These are phyloP conservation scores for Ustilago xerochloae DNA, from an alignment of 1,284 basidiomycete genomes.

Conservation along the genomic window DNA sequence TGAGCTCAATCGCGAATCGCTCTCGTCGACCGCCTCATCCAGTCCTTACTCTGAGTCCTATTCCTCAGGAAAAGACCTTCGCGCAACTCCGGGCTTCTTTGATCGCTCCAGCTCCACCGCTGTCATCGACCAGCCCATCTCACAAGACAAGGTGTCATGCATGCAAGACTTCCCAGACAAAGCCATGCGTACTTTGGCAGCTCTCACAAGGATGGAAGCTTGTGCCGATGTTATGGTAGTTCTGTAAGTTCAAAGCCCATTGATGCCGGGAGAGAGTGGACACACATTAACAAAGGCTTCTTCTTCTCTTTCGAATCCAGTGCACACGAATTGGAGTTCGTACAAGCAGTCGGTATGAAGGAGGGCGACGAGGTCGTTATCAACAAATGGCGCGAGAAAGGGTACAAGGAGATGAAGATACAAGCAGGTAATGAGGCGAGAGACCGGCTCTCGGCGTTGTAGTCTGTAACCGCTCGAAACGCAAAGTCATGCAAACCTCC, in stretches of 20 bases:
- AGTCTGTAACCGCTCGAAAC: background rate
- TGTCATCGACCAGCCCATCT: slow-evolving; percentile 5
- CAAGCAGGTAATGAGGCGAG: slow-evolving; percentile 1
- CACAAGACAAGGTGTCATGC: slow-evolving; percentile 7
- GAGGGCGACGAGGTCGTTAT: slow-evolving; percentile 8
- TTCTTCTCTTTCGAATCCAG: background rate
- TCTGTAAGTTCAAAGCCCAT: background rate
- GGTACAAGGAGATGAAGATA: slow-evolving; percentile 18
- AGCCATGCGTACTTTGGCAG: slow-evolving; percentile 12
- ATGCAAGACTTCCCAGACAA: slow-evolving; percentile 30
- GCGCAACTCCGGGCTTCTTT: slow-evolving; percentile 23
- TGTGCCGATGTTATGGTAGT: slow-evolving; percentile 31
- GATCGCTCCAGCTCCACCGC: slow-evolving; percentile 11
- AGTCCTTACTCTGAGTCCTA: background rate
- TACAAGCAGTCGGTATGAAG: slow-evolving; percentile 5
- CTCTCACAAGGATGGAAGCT: slow-evolving; percentile 16
- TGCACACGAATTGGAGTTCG: slow-evolving; percentile 21
- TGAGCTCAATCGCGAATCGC: slow-evolving; percentile 8
- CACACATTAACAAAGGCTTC: background rate
- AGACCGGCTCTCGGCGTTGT: slow-evolving; percentile 3
- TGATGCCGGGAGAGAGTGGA: background rate
- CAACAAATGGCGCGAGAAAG: slow-evolving; percentile 8
- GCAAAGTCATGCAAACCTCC: background rate
- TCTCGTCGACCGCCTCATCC: background rate
- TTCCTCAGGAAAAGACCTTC: background rate